A percentile compares a stretch with the other conserved stretches of the same genome.
These are phyloP conservation scores for Coemansia sp. DNA, from an alignment of 192 early-diverging fungal species.

Conservation along the genomic window DNA sequence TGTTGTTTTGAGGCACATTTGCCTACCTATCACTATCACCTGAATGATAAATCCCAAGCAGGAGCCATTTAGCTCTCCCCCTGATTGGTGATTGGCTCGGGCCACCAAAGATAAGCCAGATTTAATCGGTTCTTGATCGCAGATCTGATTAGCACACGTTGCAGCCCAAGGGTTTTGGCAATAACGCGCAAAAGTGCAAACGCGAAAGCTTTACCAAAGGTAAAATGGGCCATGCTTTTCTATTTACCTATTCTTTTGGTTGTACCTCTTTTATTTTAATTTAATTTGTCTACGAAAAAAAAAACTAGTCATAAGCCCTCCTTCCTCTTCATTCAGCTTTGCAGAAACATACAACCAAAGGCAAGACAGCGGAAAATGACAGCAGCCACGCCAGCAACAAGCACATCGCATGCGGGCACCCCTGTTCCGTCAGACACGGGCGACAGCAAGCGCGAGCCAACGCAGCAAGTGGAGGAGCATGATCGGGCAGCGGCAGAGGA, in stretches of 20 bases:
- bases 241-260: not conserved
- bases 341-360: not conserved
- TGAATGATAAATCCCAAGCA: too few relatives aligned
- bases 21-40: too few relatives aligned
- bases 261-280: not conserved
- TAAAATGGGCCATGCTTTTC: not conserved
- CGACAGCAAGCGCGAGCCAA: slow-evolving; percentile 18
- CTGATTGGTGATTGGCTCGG: too few relatives aligned
- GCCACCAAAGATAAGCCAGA: too few relatives aligned
- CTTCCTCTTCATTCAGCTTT: not conserved
- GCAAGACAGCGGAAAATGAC: slow-evolving; percentile 9
- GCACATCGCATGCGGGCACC: slow-evolving; percentile 45
- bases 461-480: slow-evolving; percentile 39
- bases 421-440: slow-evolving; percentile 43
- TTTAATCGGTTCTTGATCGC: too few relatives aligned
- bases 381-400: slow-evolving; percentile 40
- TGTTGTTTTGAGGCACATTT: too few relatives aligned
- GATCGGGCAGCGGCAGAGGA: slow-evolving; percentile 61
- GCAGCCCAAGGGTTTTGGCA: too few relatives aligned
- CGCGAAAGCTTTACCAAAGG: not conserved
- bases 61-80: too few relatives aligned
- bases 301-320: too few relatives aligned
- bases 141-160: too few relatives aligned
- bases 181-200: not conserved
- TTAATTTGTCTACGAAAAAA: not conserved